Percentiles rank a stretch among this genome's conserved stretches.
These are phyloP conservation scores for Diacronema lutheri DNA, from an alignment of 78 protist species.

Conservation along the genomic window DNA sequence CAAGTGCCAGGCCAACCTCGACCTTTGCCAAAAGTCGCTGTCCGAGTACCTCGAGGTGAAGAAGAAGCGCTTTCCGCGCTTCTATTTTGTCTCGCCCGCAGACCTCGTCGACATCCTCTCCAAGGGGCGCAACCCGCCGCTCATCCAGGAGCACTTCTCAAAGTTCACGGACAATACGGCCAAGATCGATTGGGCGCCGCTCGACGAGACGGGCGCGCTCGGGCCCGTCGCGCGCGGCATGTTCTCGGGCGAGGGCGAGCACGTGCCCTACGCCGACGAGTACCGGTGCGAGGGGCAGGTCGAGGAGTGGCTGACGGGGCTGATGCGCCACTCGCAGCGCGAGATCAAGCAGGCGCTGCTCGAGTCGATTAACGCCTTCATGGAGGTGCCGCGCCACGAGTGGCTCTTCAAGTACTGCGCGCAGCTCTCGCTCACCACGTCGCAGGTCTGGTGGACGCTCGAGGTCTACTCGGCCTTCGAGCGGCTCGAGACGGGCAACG, in stretches of 20 bases:
- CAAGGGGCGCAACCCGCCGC: slow-evolving; percentile 68
- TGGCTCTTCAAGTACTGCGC: slow-evolving; percentile 74
- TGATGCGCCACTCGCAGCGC: slow-evolving; percentile 4
- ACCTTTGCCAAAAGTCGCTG: slow-evolving; percentile 74
- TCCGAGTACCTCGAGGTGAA: slow-evolving; percentile 80
- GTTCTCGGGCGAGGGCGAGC: slow-evolving; percentile 54
- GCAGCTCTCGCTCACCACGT: slow-evolving; percentile 60
- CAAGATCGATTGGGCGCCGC: not conserved
- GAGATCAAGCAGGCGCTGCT: slow-evolving; percentile 27
- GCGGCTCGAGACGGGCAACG: slow-evolving; percentile 74
- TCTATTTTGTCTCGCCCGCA: slow-evolving; percentile 78
- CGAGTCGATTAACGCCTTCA: slow-evolving; percentile 50
- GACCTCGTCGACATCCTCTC: slow-evolving; percentile 84
- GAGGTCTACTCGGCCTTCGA: slow-evolving; percentile 67
- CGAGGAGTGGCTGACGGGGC: slow-evolving; percentile 67
- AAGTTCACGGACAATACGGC: slow-evolving; percentile 40
- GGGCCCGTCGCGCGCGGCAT: slow-evolving; percentile 48
- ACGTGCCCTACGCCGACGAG: slow-evolving; percentile 47
- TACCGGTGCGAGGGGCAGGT: slow-evolving; percentile 57
- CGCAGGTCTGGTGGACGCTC: slow-evolving; percentile 62
- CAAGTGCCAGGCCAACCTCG: slow-evolving; percentile 22
- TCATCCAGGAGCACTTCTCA: slow-evolving; percentile 62
- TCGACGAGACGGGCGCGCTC: not conserved
- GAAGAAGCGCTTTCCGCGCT: slow-evolving; percentile 80
- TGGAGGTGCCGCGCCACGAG: slow-evolving; percentile 49